Evolutionary conservation across 805 yeast genomes (phyloP), one percentile per base, ranked within the genome.

Genomic region (Ogataea pignaliae): DNA sequence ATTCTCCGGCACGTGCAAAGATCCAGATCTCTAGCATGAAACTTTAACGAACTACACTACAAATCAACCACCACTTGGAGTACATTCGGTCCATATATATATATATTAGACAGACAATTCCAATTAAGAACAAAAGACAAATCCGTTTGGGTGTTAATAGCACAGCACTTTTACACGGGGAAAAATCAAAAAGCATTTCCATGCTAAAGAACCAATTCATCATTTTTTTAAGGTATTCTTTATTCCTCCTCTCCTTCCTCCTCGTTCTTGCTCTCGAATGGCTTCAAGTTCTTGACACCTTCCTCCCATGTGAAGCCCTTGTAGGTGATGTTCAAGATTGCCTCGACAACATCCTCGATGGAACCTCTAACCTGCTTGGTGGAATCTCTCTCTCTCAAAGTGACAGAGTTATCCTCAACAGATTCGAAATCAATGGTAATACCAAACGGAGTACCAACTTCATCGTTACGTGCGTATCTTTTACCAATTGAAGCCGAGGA

Each of bases 381-480:
- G 44, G 95, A 78, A 68, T 91, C 99, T 75, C 99, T 87, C 70
- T 91, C 98, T 77, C 99, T 88, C 63, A 91, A 76, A 31, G 99
- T 91, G 53, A 91, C 86, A 12, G 97, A 83, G 40, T 79, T 79
- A 63, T 91, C 97, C 63, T 84, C 79, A 50, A 86, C 78, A 43
- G 96, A 83, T 53, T 91, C 97, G 67, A 93, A 91, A 69, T 91
- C 99, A 57, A 91, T 85, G 52, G 99, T 91, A 69, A 91, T 81
- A 66, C 99, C 99, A 65, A 93, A 93, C 57, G 99, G 99, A 43
- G 98, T 93, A 69, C 99, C 99, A 63, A 91, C 78, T 73, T 91
- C 99, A 69, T 91, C 99, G 68, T 91, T 91, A 74, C 99, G 87
- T 52, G 99, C 89, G 61, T 91, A 91, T 72, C 99, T 85, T 74